Evolutionary conservation across 2,329 filamentous ascomycete genomes (phyloP).

Genomic region (Elsinoe arachidis): DNA sequence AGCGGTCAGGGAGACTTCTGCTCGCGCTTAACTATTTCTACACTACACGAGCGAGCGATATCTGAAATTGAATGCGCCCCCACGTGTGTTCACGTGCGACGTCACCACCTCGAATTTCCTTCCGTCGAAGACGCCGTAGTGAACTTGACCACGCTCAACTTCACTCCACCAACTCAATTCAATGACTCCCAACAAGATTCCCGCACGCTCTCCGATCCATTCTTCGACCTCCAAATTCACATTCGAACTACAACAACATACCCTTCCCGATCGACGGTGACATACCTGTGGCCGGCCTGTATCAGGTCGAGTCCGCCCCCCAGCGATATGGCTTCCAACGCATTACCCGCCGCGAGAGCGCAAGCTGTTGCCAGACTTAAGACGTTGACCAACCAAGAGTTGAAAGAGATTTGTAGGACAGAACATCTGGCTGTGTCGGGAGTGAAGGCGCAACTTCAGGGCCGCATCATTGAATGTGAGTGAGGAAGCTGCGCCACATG

Average conservation of each 20-base stretch:
- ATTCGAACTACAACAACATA: neutral
- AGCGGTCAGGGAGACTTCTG: too few species aligned
- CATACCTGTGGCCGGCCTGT: neutral
- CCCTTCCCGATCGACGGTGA: neutral
- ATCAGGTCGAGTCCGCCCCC: neutral
- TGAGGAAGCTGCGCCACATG: conserved; percentile 35
- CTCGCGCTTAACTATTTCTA: neutral
- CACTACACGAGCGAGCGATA: neutral
- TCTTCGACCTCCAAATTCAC: neutral
- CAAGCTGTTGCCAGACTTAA: conserved; percentile 28
- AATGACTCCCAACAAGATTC: neutral
- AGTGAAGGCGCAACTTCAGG: conserved; percentile 74
- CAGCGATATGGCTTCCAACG: neutral
- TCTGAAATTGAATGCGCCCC: neutral
- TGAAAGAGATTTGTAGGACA: conserved; percentile 66
- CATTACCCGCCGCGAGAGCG: neutral
- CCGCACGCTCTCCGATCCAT: neutral
- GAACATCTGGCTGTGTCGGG: conserved; percentile 72
- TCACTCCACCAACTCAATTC: neutral
- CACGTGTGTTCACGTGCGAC: neutral
- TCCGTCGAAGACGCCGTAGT: neutral
- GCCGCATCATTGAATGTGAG: conserved; percentile 65
- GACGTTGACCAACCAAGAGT: conserved; percentile 53
- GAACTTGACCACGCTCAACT: neutral
- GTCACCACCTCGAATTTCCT: neutral